phyloP scores from a whole-genome alignment of 1,284 basidiomycete genomes.

The Ceratobasidium sp. region DNA sequence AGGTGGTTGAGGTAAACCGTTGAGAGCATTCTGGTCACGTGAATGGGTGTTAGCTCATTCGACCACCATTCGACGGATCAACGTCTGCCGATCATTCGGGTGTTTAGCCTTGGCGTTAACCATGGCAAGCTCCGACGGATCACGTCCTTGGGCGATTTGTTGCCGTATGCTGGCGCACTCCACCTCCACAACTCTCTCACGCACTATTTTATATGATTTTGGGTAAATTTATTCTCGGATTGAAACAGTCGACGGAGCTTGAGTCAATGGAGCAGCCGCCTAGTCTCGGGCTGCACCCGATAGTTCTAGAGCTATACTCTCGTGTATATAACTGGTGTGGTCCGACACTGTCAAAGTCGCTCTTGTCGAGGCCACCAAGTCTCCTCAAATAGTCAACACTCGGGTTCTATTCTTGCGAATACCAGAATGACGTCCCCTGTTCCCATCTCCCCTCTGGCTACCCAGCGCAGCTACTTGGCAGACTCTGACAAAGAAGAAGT shows the following conservation, averaged over 20 bases:
- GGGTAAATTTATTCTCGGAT: not conserved
- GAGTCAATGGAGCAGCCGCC: not conserved
- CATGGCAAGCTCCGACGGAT: conserved; percentile 24
- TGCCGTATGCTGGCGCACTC: not conserved
- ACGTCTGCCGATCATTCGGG: not conserved
- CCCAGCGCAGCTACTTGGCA: conserved; percentile 32
- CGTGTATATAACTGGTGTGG: conserved; percentile 22
- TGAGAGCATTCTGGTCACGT: not conserved
- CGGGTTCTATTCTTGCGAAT: not conserved
- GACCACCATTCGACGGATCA: conserved; percentile 19
- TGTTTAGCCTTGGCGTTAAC: not conserved
- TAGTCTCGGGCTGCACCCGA: not conserved
- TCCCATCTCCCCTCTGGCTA: conserved; percentile 26
- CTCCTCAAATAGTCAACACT: conserved; percentile 40
- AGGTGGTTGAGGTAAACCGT: not conserved
- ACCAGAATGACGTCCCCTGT: conserved; percentile 30
- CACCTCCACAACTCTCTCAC: conserved; percentile 21
- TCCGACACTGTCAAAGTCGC: conserved; percentile 3
- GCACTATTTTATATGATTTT: conserved; percentile 2
- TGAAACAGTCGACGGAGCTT: conserved; percentile 36
- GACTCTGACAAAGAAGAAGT: conserved; percentile 31
- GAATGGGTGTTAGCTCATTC: conserved; percentile 4
- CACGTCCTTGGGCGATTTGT: not conserved
- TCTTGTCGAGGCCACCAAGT: conserved; percentile 43
- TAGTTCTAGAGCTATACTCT: not conserved